Evolutionary conservation across 2,329 filamentous ascomycete species (phyloP).

Genomic region (Nothophaeocryptopus gaeumannii): DNA sequence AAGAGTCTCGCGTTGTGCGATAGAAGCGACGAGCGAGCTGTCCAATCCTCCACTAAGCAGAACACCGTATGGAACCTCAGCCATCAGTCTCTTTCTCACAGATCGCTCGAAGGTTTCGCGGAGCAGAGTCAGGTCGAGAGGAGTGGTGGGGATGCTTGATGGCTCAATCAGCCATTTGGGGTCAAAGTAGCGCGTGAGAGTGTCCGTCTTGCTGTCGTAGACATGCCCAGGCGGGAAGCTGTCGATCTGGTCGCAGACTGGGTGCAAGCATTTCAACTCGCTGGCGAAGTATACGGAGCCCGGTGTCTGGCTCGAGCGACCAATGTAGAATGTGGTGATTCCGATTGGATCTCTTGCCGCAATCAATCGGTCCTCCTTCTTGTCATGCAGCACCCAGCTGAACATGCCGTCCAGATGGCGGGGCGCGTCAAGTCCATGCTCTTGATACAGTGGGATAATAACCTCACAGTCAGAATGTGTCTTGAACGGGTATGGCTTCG

Average conservation of each 20-base stretch:
- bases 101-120: conserved; percentile 82
- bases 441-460: conserved; percentile 93
- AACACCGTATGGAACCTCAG: conserved; percentile 96
- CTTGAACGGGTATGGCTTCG: conserved; percentile 90
- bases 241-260: conserved; percentile 92
- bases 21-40: conserved; percentile 65
- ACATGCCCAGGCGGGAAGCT: conserved; percentile 93
- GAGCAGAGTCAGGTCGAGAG: conserved; percentile 79
- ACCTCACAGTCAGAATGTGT: conserved; percentile 98
- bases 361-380: conserved; percentile 85
- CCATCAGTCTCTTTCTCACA: conserved; percentile 96
- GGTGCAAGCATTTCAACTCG: conserved; percentile 88
- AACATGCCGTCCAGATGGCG: conserved; percentile 99
- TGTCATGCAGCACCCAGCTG: conserved; percentile 97
- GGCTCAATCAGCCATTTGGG: conserved; percentile 87
- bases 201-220: conserved; percentile 88
- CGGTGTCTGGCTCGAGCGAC: conserved; percentile 76
- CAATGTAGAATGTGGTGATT: conserved; percentile 96
- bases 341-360: conserved; percentile 96
- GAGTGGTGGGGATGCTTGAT: conserved; percentile 70
- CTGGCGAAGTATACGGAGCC: conserved; percentile 92
- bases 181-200: conserved; percentile 83
- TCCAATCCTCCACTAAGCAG: conserved; percentile 92
- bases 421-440: conserved; percentile 87
- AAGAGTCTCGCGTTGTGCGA: conserved; percentile 20